Percentiles rank a stretch among this genome's conserved stretches.
These are phyloP conservation scores for Harringtonia aguacate DNA, from an alignment of 2,329 filamentous ascomycete genomes.

Conservation along the genomic window DNA sequence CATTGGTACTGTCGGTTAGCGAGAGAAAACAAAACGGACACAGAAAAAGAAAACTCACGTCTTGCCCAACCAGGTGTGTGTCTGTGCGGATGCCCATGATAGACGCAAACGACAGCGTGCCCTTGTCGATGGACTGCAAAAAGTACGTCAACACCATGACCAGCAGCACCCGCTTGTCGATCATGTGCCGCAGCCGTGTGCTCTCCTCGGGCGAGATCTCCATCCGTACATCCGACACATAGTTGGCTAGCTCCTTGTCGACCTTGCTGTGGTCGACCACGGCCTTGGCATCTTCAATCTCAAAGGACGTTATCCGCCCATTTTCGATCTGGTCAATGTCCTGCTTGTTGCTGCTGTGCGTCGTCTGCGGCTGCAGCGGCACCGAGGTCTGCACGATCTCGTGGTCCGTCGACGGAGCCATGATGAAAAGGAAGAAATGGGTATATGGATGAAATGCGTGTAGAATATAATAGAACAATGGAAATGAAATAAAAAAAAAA, in stretches of 20 bases:
- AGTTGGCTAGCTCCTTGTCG: conserved; percentile 62
- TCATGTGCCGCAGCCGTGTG: conserved; percentile 48
- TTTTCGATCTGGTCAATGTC: not conserved
- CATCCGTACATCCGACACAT: conserved; percentile 45
- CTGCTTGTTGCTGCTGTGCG: not conserved
- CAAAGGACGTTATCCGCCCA: not conserved
- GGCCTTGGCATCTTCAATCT: not conserved
- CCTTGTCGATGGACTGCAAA: conserved; percentile 58
- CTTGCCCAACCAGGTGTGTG: conserved; percentile 29
- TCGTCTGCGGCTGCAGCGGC: too few species aligned
- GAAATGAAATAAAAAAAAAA: too few species aligned
- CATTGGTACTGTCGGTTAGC: conserved; percentile 45
- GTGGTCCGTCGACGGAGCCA: not conserved
- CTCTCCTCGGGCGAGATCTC: conserved; percentile 50
- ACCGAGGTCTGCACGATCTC: not conserved
- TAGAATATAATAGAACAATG: too few species aligned
- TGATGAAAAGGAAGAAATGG: too few species aligned
- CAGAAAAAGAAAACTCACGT: conserved; percentile 7
- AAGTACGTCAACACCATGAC: conserved; percentile 70
- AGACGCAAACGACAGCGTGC: conserved; percentile 52
- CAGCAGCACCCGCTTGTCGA: conserved; percentile 55
- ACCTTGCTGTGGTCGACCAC: not conserved
- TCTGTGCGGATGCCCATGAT: conserved; percentile 51
- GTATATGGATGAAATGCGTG: too few species aligned
- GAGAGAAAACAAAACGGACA: not conserved